A percentile compares a stretch with the other conserved stretches of the same genome.
Evolutionary conservation across 768 basidiomycete genomes (phyloP).

Genomic region (Russula brevipes): DNA sequence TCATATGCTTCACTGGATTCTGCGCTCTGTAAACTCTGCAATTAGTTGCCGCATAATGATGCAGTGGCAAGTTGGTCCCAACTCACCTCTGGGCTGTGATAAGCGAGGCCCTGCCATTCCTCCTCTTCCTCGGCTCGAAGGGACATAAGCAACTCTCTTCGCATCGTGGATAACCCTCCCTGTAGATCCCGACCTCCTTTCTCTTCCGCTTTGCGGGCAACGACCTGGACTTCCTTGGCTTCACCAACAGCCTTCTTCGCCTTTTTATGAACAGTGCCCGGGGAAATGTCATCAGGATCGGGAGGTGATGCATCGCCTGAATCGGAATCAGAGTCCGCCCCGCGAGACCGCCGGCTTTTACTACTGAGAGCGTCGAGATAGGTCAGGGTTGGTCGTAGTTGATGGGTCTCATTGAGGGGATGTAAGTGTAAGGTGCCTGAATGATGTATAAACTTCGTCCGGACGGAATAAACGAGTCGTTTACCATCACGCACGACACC

Average conservation of each 20-base stretch:
- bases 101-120: constrained; percentile 63
- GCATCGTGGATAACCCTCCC: constrained; percentile 62
- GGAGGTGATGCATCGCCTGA: constrained; percentile 75
- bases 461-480: constrained; percentile 22
- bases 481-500: constrained; percentile 70
- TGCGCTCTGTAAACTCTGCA: constrained; percentile 41
- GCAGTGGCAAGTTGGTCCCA: constrained; percentile 8
- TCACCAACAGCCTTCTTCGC: constrained; percentile 53
- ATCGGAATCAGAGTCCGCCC: constrained; percentile 57
- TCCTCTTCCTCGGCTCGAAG: constrained; percentile 77
- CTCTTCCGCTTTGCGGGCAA: constrained; percentile 59
- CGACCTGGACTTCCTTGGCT: constrained; percentile 71
- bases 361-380: constrained; percentile 71
- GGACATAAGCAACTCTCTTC: constrained; percentile 72
- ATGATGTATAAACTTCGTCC: constrained; percentile 17
- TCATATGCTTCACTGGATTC: constrained; percentile 57
- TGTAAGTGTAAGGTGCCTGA: constrained; percentile 71
- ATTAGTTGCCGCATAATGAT: neutral
- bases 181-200: constrained; percentile 52
- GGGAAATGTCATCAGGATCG: constrained; percentile 66
- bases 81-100: constrained; percentile 58
- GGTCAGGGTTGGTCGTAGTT: constrained; percentile 76
- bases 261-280: constrained; percentile 48
- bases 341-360: constrained; percentile 48
- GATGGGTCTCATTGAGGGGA: constrained; percentile 72